phyloP scores from a whole-genome alignment of 1,284 basidiomycete genomes.

The Amylostereum areolatum region DNA sequence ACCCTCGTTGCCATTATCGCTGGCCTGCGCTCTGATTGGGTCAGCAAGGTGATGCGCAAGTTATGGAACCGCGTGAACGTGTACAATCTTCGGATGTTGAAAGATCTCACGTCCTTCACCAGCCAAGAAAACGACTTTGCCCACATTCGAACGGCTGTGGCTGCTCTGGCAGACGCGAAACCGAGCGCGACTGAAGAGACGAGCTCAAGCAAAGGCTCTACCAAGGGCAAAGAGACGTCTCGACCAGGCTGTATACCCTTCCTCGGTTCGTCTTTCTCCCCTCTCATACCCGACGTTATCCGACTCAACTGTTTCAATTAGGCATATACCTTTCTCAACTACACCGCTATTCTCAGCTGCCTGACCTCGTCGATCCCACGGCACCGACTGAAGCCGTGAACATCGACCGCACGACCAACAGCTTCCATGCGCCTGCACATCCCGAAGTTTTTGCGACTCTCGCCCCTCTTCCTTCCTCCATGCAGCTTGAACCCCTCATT shows the following conservation, averaged over 20 bases:
- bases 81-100: conserved; percentile 74
- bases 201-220: conserved; percentile 27
- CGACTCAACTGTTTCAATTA: conserved; percentile 20
- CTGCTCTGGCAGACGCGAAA: conserved; percentile 60
- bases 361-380: conserved; percentile 80
- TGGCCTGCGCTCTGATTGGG: conserved; percentile 71
- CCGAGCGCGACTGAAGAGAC: conserved; percentile 40
- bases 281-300: background rate
- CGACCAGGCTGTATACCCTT: conserved; percentile 68
- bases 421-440: conserved; percentile 60
- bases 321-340: conserved; percentile 78
- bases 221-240: conserved; percentile 34
- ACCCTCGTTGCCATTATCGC: conserved; percentile 79
- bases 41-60: conserved; percentile 61
- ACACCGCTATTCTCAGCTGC: conserved; percentile 57
- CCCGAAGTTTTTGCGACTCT: conserved; percentile 73
- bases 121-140: conserved; percentile 69
- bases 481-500: conserved; percentile 80
- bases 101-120: conserved; percentile 70
- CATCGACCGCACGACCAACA: conserved; percentile 55
- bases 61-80: conserved; percentile 64
- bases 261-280: conserved; percentile 48
- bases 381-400: conserved; percentile 63
- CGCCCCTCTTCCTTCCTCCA: conserved; percentile 60
- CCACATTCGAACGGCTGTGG: conserved; percentile 62